Conservation (phyloP, 2,329 filamentous ascomycete species). For the Ustulina deusta region DNA sequence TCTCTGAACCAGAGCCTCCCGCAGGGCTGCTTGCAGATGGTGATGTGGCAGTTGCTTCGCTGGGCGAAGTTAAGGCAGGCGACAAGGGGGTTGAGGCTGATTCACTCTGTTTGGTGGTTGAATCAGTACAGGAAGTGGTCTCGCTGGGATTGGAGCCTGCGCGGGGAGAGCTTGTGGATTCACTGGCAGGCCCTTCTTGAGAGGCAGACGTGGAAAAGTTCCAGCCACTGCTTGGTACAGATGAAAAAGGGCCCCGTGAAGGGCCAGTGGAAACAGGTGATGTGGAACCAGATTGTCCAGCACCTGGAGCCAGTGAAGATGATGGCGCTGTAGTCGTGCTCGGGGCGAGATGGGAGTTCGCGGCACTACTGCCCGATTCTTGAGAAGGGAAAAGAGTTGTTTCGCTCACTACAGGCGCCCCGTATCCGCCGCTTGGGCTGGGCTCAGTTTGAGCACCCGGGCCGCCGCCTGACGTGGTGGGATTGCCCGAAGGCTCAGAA, state of each 20-base stretch:
- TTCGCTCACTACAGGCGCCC: constrained; percentile 38
- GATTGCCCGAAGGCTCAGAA: constrained; percentile 33
- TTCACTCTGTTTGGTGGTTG: constrained; percentile 25
- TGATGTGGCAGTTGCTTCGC: constrained; percentile 25
- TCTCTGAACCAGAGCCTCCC: constrained; percentile 26
- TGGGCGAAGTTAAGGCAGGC: constrained; percentile 22
- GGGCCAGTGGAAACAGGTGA: constrained; percentile 20
- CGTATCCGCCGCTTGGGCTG: constrained; percentile 44
- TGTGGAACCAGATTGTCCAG: constrained; percentile 33
- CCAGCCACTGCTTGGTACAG: constrained; percentile 50
- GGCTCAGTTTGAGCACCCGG: constrained; percentile 28
- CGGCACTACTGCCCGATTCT: constrained; percentile 30
- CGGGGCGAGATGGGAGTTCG: constrained; percentile 30
- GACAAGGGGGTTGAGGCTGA: constrained; percentile 40
- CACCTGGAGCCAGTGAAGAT: constrained; percentile 35
- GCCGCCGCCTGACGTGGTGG: constrained; percentile 20
- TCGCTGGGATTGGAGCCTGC: constrained; percentile 28
- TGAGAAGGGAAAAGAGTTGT: constrained; percentile 40
- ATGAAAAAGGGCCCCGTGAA: constrained; percentile 44
- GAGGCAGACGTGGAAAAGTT: constrained; percentile 46
- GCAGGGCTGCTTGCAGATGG: constrained; percentile 19
- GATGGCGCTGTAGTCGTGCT: constrained; percentile 37
- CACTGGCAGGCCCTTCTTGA: constrained; percentile 35
- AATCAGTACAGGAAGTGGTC: constrained; percentile 38
- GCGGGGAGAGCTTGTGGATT: constrained; percentile 32